Base-by-base conservation (phyloP, 768 basidiomycete species). In the Pleurotus ostreatus region DNA sequence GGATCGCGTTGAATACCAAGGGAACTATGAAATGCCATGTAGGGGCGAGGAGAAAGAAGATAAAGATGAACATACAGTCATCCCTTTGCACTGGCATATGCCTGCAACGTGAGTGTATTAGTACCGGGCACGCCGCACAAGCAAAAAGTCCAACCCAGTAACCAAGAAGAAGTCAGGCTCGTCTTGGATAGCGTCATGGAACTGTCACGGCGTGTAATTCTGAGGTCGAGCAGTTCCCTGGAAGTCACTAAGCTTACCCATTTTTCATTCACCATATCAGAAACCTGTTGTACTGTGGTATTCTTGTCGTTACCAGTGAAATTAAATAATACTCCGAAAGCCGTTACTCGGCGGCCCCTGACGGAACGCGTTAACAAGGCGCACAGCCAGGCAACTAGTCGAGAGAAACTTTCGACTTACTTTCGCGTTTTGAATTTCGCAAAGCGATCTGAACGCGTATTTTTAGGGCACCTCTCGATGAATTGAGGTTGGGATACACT, bases 131-230 rank as follows among this genome's bases (percentile, higher is more conserved):
- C 18, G 0, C 11, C 30, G 16, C 9, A 4, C 1, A 55, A 39
- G 54, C 53, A 25, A 46, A 46, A 5, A 5, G n/a, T 62, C 78
- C 26, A 49, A 84, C 86, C 86, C 85, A 55, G 78, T 79, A 53
- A 92, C 78, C 55, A 91, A 64, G 74, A 95, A 96, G 58, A 92
- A 75, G 68, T 94, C 92, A 12, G 93, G 92, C 63, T 85, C 84
- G 7, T 92, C 88, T 41, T 76, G 69, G 58, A 94, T 93, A 1
- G 88, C 91, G 12, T 89, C 84, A 1, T 70, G 61, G 67, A 95
- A 95, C 92, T 89, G 57, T 49, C 22, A 43, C 59, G 2, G 46
- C 41, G 48, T 16, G n/a, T 11, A 11, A 34, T 34, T 9, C 30
- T 34, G 30, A 34, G 30, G 30, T 4, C 30, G 11, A 9, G 7